Base-by-base conservation (phyloP, 805 yeast species). In the Zygotorulaspora sp. region DNA sequence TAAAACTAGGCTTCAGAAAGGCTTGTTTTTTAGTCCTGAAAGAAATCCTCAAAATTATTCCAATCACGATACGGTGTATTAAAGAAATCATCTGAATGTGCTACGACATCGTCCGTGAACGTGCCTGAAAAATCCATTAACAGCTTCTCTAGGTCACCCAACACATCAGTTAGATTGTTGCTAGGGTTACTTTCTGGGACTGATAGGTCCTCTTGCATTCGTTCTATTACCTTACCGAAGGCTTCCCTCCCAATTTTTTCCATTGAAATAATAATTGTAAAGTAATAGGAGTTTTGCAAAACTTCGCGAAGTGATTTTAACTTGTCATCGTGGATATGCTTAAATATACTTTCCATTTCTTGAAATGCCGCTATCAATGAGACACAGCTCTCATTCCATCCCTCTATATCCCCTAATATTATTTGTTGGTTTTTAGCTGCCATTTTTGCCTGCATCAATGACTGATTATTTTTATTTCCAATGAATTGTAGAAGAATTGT, bases 281-380 rank as follows among this genome's bases (percentile, higher is more conserved):
- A 32, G 28, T 32, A 32, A 19, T 32, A 32, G 30, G 36, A 32
- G 20, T 32, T 32, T 13, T 32, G 36, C 34, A 22, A 31, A 31
- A 31, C 17, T 17, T 20, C 12, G 8, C 29, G 5, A 8, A 22
- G 30, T 4, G 30, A 11, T 6, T 17, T 21, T 10, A 14, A 23
- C 19, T 23, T 32, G 18, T 23, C 17, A 15, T 32, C 18, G 19
- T 32, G 19, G 16, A 32, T 14, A 23, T 14, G 15, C 3, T 32
- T 19, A 23, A 32, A 32, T 9, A 32, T 22, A 6, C 23, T 31
- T 31, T n/a, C 15, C 22, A 31, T n/a, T 19, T 31, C 22, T 20
- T 31, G 22, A 15, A 31, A 31, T n/a, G 9, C 25, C 22, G 4
- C 11, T 12, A n/a, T 20, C 15, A 31, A 23, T 19, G 34, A 17